phyloP scores from a whole-genome alignment of 2,329 filamentous ascomycete species.

The Rutstroemia sp. region DNA sequence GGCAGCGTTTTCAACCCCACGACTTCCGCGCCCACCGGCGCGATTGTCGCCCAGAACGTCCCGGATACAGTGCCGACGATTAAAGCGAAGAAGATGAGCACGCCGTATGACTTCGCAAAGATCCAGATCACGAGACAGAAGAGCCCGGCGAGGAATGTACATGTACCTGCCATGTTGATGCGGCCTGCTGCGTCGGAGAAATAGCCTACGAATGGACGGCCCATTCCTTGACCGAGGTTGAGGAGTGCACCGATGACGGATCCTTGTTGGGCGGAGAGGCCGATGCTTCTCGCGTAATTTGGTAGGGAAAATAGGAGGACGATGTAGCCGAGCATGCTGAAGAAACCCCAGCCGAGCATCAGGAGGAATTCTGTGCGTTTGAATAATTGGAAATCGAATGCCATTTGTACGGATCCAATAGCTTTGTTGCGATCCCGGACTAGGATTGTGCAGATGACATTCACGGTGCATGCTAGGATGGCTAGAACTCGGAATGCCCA shows the following conservation, averaged over 20 bases:
- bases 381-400: constrained; percentile 60
- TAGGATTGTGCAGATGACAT: constrained; percentile 54
- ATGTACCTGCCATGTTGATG: constrained; percentile 62
- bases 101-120: constrained; percentile 55
- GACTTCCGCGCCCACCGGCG: constrained; percentile 54
- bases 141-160: constrained; percentile 57
- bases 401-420: constrained; percentile 57
- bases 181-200: constrained; percentile 63
- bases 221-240: constrained; percentile 56
- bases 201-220: constrained; percentile 64
- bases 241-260: constrained; percentile 66
- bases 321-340: constrained; percentile 67
- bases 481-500: constrained; percentile 49
- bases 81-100: constrained; percentile 64
- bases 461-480: constrained; percentile 56
- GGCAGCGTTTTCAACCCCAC: constrained; percentile 64
- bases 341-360: constrained; percentile 59
- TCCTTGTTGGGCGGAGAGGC: constrained; percentile 59
- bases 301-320: constrained; percentile 71
- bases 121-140: constrained; percentile 68
- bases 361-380: constrained; percentile 55
- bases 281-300: constrained; percentile 63
- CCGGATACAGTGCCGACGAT: constrained; percentile 61
- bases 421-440: constrained; percentile 65
- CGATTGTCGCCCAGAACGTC: constrained; percentile 32